These are phyloP conservation scores for Arthrobotrys entomopaga DNA, from an alignment of 2,329 filamentous ascomycete species.

Conservation along the genomic window DNA sequence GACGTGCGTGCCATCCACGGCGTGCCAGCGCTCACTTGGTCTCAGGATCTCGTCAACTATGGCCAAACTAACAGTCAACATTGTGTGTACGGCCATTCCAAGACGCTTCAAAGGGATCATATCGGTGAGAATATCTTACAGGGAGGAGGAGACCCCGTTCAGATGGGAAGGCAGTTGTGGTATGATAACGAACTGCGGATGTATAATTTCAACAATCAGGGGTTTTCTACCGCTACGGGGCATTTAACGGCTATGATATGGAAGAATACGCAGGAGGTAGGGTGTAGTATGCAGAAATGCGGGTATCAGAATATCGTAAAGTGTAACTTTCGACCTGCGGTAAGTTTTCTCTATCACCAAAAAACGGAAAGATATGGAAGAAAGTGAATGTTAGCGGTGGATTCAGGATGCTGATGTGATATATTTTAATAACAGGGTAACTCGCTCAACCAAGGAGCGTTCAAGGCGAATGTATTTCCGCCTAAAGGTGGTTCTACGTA, in stretches of 20 bases:
- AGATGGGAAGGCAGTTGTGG: constrained; percentile 27
- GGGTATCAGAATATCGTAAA: constrained; percentile 28
- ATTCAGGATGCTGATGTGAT: no score
- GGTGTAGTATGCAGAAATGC: constrained; percentile 31
- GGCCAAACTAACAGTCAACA: constrained; percentile 16
- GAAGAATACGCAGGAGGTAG: constrained; percentile 38
- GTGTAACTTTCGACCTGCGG: constrained; percentile 31
- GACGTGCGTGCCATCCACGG: constrained; percentile 14
- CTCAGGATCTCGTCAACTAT: constrained; percentile 24
- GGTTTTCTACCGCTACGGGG: constrained; percentile 24
- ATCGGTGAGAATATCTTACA: constrained; percentile 40
- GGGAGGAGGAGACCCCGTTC: constrained; percentile 4
- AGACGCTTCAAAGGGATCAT: neutral
- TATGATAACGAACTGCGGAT: constrained; percentile 29
- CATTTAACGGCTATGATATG: constrained; percentile 46
- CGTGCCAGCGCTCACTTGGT: constrained; percentile 26
- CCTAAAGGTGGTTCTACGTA: neutral
- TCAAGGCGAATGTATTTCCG: neutral
- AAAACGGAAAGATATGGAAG: no score
- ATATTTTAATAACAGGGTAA: neutral
- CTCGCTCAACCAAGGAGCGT: neutral
- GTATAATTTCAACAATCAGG: constrained; percentile 34
- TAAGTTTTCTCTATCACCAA: constrained; percentile 2
- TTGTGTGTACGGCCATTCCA: constrained; percentile 22
- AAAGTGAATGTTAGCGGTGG: no score